Conservation (phyloP, 2,329 filamentous ascomycete genomes). For the Ophiognomonia clavigignenti-juglandacearum region DNA sequence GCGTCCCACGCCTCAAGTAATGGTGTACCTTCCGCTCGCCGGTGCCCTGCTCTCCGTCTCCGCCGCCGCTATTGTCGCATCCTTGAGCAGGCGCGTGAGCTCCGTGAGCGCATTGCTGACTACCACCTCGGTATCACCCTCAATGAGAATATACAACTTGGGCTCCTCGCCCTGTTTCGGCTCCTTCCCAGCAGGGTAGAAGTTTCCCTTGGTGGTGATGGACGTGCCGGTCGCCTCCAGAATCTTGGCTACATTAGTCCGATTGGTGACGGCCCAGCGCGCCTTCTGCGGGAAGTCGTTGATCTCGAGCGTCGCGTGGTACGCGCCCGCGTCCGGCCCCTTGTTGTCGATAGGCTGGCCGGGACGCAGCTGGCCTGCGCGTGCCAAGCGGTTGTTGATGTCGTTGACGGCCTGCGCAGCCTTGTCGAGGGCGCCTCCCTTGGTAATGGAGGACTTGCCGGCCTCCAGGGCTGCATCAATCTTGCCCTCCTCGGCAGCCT, state of each 20-base stretch:
- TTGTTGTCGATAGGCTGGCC: conserved; percentile 98
- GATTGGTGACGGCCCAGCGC: conserved; percentile 96
- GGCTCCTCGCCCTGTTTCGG: conserved; percentile 70
- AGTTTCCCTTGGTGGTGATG: conserved; percentile 95
- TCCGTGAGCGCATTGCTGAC: conserved; percentile 89
- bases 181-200: conserved; percentile 78
- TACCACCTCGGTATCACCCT: conserved; percentile 91
- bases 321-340: conserved; percentile 92
- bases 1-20: conserved; percentile 48
- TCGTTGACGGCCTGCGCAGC: conserved; percentile 85
- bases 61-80: conserved; percentile 83
- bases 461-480: conserved; percentile 23
- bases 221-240: conserved; percentile 90
- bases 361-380: conserved; percentile 81
- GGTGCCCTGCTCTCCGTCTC: conserved; percentile 80
- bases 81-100: conserved; percentile 79
- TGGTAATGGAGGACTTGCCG: conserved; percentile 37
- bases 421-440: conserved; percentile 66
- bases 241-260: conserved; percentile 97
- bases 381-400: conserved; percentile 86
- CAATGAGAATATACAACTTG: conserved; percentile 97
- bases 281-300: conserved; percentile 99
- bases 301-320: conserved; percentile 96
- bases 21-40: conserved; percentile 77
- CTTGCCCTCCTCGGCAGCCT: conserved; percentile 30